Conservation (phyloP, 1,284 basidiomycete species). For the Sporisorium scitamineum region DNA sequence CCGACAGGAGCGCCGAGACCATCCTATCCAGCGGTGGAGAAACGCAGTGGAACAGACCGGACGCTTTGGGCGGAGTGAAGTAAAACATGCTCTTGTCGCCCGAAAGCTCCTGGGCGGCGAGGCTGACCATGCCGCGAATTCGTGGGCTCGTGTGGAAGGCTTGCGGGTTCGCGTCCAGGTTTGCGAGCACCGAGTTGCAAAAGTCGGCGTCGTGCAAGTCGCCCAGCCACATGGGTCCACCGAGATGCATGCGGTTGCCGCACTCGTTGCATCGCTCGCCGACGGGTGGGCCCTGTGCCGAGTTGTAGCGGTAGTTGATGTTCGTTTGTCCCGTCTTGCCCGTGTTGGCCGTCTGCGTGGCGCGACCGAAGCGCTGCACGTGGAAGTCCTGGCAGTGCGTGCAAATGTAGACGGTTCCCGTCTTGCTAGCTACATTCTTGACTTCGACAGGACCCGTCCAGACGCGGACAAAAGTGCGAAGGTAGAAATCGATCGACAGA, state of each 20-base stretch:
- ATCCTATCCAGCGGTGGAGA: conserved; percentile 48
- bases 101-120: conserved; percentile 85
- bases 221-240: conserved; percentile 96
- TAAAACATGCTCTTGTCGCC: conserved; percentile 78
- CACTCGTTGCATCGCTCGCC: conserved; percentile 83
- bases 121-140: conserved; percentile 94
- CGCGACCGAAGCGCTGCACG: conserved; percentile 58
- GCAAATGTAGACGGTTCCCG: conserved; percentile 64
- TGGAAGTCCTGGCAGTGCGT: conserved; percentile 59
- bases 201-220: conserved; percentile 85
- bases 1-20: conserved; percentile 88
- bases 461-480: conserved; percentile 89
- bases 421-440: conserved; percentile 76
- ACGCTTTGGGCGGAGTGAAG: conserved; percentile 86
- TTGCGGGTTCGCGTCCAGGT: conserved; percentile 74
- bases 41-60: conserved; percentile 82
- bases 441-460: conserved; percentile 83
- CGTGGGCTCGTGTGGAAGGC: conserved; percentile 82
- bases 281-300: conserved; percentile 77
- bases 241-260: conserved; percentile 73
- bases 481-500: conserved; percentile 97
- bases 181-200: conserved; percentile 79
- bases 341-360: conserved; percentile 30
- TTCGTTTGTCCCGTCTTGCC: conserved; percentile 54
- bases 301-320: conserved; percentile 75